These are phyloP conservation scores for Aspergillus transmontanensis DNA, from an alignment of 2,329 filamentous ascomycete species.

Conservation along the genomic window DNA sequence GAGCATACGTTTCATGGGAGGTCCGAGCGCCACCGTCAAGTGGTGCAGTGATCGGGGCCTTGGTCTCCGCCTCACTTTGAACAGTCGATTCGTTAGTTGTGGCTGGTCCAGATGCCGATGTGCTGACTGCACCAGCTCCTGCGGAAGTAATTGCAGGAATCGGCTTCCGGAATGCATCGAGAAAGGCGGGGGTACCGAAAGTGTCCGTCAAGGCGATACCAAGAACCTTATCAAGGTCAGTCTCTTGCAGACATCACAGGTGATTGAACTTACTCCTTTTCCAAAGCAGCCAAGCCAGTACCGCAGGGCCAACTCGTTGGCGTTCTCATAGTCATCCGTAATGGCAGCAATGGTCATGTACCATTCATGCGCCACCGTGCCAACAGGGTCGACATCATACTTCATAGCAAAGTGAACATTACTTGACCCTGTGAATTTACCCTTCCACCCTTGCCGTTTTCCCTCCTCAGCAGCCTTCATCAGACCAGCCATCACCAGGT, in stretches of 20 bases:
- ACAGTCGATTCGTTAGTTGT: slow-evolving; percentile 47
- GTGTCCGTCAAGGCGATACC: slow-evolving; percentile 94
- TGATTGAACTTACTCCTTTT: slow-evolving; percentile 56
- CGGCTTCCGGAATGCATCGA: slow-evolving; percentile 77
- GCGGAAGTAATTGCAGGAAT: slow-evolving; percentile 52
- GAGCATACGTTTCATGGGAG: slow-evolving; percentile 68
- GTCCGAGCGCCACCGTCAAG: slow-evolving; percentile 40
- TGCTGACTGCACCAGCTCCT: slow-evolving; percentile 41
- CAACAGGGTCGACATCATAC: slow-evolving; percentile 79
- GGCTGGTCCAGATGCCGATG: slow-evolving; percentile 42
- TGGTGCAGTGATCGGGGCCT: slow-evolving; percentile 50
- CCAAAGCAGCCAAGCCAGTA: slow-evolving; percentile 95
- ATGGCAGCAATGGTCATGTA: slow-evolving; percentile 98
- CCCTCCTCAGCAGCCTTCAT: slow-evolving; percentile 74
- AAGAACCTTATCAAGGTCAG: slow-evolving; percentile 57
- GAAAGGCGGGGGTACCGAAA: slow-evolving; percentile 87
- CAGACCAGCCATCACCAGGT: slow-evolving; percentile 86
- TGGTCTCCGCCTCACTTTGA: slow-evolving; percentile 41
- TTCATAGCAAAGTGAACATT: slow-evolving; percentile 98
- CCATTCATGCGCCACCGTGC: slow-evolving; percentile 96
- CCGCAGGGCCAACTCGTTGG: slow-evolving; percentile 79
- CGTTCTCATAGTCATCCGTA: slow-evolving; percentile 77
- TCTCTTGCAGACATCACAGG: background rate
- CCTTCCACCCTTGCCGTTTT: slow-evolving; percentile 63
- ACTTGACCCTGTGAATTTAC: slow-evolving; percentile 83